Conservation (phyloP, 768 basidiomycete species). For the Mycena sanguinolenta region DNA sequence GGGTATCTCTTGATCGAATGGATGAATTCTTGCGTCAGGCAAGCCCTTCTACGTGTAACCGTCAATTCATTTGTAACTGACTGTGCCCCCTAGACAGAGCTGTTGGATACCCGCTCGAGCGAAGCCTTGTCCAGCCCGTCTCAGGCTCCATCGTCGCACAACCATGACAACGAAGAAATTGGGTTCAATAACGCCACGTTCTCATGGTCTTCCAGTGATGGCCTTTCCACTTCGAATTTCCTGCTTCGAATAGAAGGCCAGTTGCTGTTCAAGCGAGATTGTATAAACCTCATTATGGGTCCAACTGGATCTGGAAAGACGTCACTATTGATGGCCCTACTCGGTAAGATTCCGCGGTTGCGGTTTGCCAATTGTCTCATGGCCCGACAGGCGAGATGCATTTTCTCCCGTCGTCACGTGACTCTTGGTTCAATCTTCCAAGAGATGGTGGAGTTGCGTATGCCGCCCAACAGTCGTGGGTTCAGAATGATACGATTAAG, state of each 20-base stretch:
- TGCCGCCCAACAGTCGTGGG: constrained; percentile 89
- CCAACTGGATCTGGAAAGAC: constrained; percentile 75
- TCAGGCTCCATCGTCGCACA: too few relatives aligned
- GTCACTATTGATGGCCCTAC: constrained; percentile 73
- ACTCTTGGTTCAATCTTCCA: constrained; percentile 80
- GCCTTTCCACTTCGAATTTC: constrained; percentile 55
- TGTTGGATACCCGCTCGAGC: constrained; percentile 56
- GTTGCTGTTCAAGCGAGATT: constrained; percentile 63
- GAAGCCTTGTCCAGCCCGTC: not conserved
- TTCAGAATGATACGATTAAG: constrained; percentile 82
- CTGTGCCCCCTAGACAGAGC: constrained; percentile 55
- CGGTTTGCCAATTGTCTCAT: not conserved
- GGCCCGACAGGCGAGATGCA: constrained; percentile 78
- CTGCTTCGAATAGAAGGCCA: constrained; percentile 63
- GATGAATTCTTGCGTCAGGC: constrained; percentile 55
- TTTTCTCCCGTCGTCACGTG: constrained; percentile 63
- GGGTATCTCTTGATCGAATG: constrained; percentile 74
- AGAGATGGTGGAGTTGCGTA: constrained; percentile 79
- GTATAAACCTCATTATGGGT: constrained; percentile 71
- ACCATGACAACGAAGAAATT: constrained; percentile 49
- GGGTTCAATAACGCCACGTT: constrained; percentile 69
- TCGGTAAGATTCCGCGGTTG: constrained; percentile 46
- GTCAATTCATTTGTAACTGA: not conserved
- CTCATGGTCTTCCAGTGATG: constrained; percentile 61
- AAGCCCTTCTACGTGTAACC: constrained; percentile 15